A percentile compares a stretch with the other conserved stretches of the same genome.
Evolutionary conservation across 2,329 filamentous ascomycete genomes (phyloP).

Genomic region (Alternaria sp.): DNA sequence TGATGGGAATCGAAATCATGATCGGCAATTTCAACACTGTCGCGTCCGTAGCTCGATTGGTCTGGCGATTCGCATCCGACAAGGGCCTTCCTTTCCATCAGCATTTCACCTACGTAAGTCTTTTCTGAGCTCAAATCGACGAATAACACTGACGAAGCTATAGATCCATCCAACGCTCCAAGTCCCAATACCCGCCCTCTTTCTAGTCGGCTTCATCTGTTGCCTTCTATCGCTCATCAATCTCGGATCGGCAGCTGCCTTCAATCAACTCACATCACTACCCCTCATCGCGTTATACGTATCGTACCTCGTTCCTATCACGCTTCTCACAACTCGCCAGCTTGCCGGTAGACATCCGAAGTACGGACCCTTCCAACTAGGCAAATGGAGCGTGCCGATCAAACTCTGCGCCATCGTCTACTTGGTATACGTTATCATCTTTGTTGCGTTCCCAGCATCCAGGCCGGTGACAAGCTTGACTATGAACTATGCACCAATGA

Average conservation of each 20-base stretch:
- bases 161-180: conserved; percentile 24
- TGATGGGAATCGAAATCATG: conserved; percentile 18
- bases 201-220: conserved; percentile 35
- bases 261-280: conserved; percentile 48
- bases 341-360: conserved; percentile 11
- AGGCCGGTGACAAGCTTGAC: conserved; percentile 18
- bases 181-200: conserved; percentile 25
- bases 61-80: conserved; percentile 36
- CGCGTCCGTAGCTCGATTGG: conserved; percentile 29
- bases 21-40: conserved; percentile 40
- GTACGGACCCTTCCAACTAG: conserved; percentile 41
- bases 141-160: conserved; percentile 5
- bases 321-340: conserved; percentile 28
- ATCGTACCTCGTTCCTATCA: conserved; percentile 34
- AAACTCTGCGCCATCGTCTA: conserved; percentile 45
- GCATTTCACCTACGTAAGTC: conserved; percentile 22
- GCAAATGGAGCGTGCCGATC: conserved; percentile 40
- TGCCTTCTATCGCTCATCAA: conserved; percentile 50
- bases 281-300: conserved; percentile 27
- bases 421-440: conserved; percentile 43
- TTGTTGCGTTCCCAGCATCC: conserved; percentile 38
- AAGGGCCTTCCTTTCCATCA: conserved; percentile 26
- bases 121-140: too few relatives aligned
- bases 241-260: conserved; percentile 47
- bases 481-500: conserved; percentile 24